These are phyloP conservation scores for Phytophthora pseudosyringae DNA, from an alignment of 352 stramenopile genomes.

Conservation along the genomic window DNA sequence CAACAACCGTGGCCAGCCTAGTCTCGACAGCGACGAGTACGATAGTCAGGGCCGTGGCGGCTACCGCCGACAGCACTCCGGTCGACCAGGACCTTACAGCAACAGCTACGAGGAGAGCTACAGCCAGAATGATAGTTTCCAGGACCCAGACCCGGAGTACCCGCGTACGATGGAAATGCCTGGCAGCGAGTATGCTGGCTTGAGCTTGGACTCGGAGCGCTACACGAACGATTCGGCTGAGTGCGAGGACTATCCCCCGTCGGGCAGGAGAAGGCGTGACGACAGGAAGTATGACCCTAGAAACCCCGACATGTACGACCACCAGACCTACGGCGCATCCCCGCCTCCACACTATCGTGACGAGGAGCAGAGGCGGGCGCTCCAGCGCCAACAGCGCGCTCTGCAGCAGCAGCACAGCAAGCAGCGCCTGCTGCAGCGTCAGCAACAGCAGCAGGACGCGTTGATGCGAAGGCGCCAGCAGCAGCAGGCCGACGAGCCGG, in stretches of 20 bases:
- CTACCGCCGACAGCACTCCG: slow-evolving; percentile 18
- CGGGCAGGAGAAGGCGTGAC: slow-evolving; percentile 20
- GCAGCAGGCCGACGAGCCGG: slow-evolving; percentile 17
- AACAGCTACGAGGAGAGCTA: slow-evolving; percentile 30
- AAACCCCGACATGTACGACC: slow-evolving; percentile 38
- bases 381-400: slow-evolving; percentile 41
- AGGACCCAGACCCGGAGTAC: slow-evolving; percentile 35
- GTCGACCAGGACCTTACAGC: slow-evolving; percentile 19
- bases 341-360: slow-evolving; percentile 28
- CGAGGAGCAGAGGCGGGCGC: slow-evolving; percentile 25
- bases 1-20: slow-evolving; percentile 6
- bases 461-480: slow-evolving; percentile 23
- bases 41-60: slow-evolving; percentile 14
- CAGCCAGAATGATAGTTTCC: slow-evolving; percentile 30
- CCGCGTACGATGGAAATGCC: slow-evolving; percentile 33
- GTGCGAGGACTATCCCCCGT: slow-evolving; percentile 27
- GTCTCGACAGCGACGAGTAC: slow-evolving; percentile 26
- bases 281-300: slow-evolving; percentile 36
- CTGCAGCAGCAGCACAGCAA: slow-evolving; percentile 39
- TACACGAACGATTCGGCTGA: slow-evolving; percentile 31
- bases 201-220: slow-evolving; percentile 25
- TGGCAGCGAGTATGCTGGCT: slow-evolving; percentile 11
- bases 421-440: slow-evolving; percentile 31
- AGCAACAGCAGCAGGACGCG: slow-evolving; percentile 37
- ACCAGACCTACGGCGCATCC: slow-evolving; percentile 24